These are phyloP conservation scores for Fusarium sacchari DNA, from an alignment of 2,329 filamentous ascomycete genomes.

Conservation along the genomic window DNA sequence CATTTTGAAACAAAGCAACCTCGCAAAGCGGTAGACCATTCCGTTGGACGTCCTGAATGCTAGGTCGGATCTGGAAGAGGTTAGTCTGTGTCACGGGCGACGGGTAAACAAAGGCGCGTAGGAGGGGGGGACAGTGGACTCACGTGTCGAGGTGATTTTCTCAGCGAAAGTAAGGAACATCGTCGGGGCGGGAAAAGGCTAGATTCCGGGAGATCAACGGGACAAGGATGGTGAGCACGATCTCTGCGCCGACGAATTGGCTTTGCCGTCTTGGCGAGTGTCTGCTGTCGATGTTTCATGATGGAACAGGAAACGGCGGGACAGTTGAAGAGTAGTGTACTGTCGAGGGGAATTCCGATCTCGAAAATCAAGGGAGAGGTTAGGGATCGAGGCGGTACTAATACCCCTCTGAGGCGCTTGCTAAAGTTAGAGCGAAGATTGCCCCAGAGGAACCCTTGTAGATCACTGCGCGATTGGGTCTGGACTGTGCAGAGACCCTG, in stretches of 20 bases:
- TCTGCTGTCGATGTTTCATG: constrained; percentile 13
- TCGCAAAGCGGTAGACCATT: constrained; percentile 9
- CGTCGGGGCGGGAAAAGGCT: constrained; percentile 21
- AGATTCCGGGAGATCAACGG: background rate
- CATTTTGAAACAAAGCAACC: constrained; percentile 10
- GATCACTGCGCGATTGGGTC: constrained; percentile 12
- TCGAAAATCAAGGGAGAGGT: background rate
- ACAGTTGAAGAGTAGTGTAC: background rate
- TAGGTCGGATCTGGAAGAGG: constrained; percentile 3
- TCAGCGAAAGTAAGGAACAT: background rate
- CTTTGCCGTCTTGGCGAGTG: constrained; percentile 1
- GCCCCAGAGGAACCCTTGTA: background rate
- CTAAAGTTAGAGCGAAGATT: background rate
- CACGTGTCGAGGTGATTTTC: constrained; percentile 10
- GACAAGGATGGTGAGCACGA: background rate
- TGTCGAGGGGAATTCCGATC: background rate
- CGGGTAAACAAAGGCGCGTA: constrained; percentile 7
- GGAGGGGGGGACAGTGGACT: too few species aligned
- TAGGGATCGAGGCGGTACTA: constrained; percentile 15
- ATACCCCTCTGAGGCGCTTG: constrained; percentile 6
- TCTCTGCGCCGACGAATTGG: constrained; percentile 6
- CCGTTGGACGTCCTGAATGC: background rate
- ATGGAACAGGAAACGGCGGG: background rate
- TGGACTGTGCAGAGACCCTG: constrained; percentile 14
- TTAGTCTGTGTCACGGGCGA: background rate